Evolutionary conservation across 1,284 basidiomycete genomes (phyloP).

Genomic region (Xerocomus minutiporus): DNA sequence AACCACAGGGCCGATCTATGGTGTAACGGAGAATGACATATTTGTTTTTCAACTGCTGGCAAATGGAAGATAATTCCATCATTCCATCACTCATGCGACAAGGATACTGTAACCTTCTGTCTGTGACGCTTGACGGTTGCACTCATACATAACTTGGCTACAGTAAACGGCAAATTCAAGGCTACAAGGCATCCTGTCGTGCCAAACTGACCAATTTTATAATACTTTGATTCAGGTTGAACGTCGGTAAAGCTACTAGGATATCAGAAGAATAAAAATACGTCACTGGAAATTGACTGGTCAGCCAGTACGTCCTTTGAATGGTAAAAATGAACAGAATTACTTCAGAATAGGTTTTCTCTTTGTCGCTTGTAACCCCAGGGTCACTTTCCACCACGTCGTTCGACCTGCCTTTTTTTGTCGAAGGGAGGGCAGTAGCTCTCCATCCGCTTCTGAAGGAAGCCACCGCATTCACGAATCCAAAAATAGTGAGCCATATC

Average conservation of each 20-base stretch:
- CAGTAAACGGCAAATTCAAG: too few relatives aligned
- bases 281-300: background rate
- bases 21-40: too few relatives aligned
- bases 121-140: too few relatives aligned
- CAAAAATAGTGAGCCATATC: conserved; percentile 61
- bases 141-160: too few relatives aligned
- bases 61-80: background rate
- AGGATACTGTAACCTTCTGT: too few relatives aligned
- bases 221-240: too few relatives aligned
- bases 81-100: background rate
- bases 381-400: conserved; percentile 6
- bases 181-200: too few relatives aligned
- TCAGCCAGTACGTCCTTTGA: background rate
- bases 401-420: background rate
- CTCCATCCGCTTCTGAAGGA: conserved; percentile 73
- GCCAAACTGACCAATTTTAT: too few relatives aligned
- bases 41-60: background rate
- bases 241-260: too few relatives aligned
- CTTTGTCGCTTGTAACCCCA: conserved; percentile 9
- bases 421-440: conserved; percentile 53
- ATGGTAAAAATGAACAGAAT: background rate
- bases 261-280: too few relatives aligned
- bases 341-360: conserved; percentile 7
- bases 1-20: too few relatives aligned
- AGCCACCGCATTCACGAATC: conserved; percentile 57